phyloP scores from a whole-genome alignment of 352 stramenopile genomes.

The Aphanomyces stellatus region DNA sequence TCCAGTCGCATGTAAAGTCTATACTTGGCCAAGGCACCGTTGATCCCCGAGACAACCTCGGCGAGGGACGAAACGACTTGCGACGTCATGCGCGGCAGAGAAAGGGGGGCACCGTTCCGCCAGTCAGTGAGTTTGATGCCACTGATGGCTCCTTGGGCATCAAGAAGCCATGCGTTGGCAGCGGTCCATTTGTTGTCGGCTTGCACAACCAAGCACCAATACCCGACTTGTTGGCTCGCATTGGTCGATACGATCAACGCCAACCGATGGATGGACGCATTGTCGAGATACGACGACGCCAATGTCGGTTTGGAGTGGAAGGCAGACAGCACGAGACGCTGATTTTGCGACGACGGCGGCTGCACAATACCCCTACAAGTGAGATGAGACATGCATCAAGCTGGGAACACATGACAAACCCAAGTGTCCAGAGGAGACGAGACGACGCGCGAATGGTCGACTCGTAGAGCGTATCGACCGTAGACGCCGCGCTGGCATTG shows the following conservation, averaged over 20 bases:
- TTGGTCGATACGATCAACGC: neutral
- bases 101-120: neutral
- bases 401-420: constrained; percentile 46
- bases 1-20: constrained; percentile 18
- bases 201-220: neutral
- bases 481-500: constrained; percentile 38
- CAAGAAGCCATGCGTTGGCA: neutral
- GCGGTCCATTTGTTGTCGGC: neutral
- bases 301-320: neutral
- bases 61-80: constrained; percentile 72
- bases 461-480: constrained; percentile 90
- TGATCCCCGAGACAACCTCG: constrained; percentile 77
- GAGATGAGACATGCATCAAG: neutral
- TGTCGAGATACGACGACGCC: neutral
- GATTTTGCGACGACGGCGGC: neutral
- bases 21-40: constrained; percentile 83
- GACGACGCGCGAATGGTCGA: constrained; percentile 86
- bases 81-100: constrained; percentile 21
- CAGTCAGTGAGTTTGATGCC: constrained; percentile 3
- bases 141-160: neutral
- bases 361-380: neutral
- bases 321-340: neutral
- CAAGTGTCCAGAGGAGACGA: constrained; percentile 85
- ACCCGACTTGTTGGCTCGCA: neutral
- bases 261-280: neutral